These are phyloP conservation scores for Colletotrichum eremochloae DNA, from an alignment of 2,329 filamentous ascomycete species.

Conservation along the genomic window DNA sequence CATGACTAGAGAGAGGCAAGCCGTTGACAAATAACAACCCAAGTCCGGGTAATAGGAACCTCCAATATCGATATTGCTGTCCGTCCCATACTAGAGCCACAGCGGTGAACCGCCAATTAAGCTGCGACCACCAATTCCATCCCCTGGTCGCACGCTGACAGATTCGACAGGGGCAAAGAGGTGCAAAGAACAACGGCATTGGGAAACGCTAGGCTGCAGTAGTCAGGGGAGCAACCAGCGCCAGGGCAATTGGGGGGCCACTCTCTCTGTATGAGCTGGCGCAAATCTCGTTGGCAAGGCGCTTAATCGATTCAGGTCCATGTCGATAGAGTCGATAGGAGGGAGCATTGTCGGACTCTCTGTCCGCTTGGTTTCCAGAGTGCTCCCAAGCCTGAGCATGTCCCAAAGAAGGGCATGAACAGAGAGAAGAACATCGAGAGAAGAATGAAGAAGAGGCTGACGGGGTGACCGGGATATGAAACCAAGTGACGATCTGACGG, in stretches of 20 bases:
- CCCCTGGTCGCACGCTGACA: constrained; percentile 10
- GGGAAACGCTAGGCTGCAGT: neutral
- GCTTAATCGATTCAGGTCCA: neutral
- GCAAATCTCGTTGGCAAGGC: neutral
- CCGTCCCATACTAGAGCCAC: constrained; percentile 10
- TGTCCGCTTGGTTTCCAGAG: constrained; percentile 17
- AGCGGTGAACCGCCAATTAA: constrained; percentile 30
- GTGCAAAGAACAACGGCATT: neutral
- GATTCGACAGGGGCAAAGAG: constrained; percentile 3
- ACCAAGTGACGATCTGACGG: neutral
- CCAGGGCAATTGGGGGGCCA: neutral
- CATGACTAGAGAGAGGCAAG: neutral
- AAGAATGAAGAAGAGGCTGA: neutral
- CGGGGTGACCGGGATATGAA: constrained; percentile 4
- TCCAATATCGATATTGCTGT: neutral
- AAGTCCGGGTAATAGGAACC: neutral
- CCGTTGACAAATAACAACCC: neutral
- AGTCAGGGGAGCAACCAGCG: neutral
- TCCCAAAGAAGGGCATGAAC: neutral
- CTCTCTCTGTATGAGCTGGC: neutral
- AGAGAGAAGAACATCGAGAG: neutral
- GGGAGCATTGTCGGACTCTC: neutral
- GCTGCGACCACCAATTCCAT: constrained; percentile 24
- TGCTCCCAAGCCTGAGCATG: neutral
- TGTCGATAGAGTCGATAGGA: neutral